Evolutionary conservation across 495 filamentous ascomycete species (phyloP), one percentile per base, ranked within the genome.

Genomic region (Ramalina intermedia): DNA sequence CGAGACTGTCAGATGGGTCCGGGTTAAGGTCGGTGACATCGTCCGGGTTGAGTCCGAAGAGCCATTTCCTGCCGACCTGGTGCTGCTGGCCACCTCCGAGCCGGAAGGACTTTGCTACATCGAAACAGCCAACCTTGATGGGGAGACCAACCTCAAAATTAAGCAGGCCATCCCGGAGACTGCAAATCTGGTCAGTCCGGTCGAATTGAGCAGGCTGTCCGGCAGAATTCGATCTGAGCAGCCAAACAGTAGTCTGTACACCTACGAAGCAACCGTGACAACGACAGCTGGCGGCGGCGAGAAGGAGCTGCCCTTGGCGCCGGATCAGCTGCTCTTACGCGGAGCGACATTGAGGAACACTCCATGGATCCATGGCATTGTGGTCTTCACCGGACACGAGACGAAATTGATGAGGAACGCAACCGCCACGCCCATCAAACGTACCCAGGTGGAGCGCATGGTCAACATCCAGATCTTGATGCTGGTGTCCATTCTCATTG

Each of bases 341-440:
- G 93, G 93, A 41, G 93, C 93, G 12, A 96, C 91, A 4, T 69
- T 99, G 38, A 76, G 93, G 47, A 99, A 99, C 56, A 99, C 93
- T 9, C 90, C 90, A 18, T 99, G 93, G 93, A 80, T 99, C 47
- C 87, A 96, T 63, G 93, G 89, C 27, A 78, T 91, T 47, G 93
- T 96, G 51, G 89, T 96, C 14, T 99, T 99, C 55, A 99, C 89
- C 17, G 93, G 93, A 48, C 93, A 99, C 63, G 90, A 99, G 67
- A 96, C 93, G 24, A 99, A 99, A 63, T 71, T 99, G 57, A 96
- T 99, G 93, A 78, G 93, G 49, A 99, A 99, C 62, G 93, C 93
- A 24, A 96, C 90, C 8, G 93, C 93, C 12, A 84, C 93, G 2
- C 91, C 93, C 35, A 96, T 99, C 64, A 99, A 99, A 70, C 81